phyloP scores from a whole-genome alignment of 2,329 filamentous ascomycete genomes.

The Torrubiella hemipterigena region DNA sequence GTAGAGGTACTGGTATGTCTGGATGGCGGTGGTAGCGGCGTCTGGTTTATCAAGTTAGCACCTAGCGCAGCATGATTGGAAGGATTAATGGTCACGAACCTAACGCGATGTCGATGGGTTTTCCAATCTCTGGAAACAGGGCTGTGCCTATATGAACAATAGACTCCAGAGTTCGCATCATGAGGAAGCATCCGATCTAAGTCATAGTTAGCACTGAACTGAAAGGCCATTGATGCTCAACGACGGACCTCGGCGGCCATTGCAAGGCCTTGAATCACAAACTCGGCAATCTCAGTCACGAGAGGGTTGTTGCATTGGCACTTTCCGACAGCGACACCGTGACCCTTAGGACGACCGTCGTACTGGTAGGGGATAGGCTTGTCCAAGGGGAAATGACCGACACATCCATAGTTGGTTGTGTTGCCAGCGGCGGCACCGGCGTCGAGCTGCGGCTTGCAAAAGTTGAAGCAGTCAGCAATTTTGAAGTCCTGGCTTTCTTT shows the following conservation, averaged over 20 bases:
- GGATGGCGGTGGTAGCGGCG: too few species aligned
- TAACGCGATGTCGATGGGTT: neutral
- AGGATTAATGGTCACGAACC: neutral
- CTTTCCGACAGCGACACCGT: neutral
- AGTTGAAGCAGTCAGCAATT: neutral
- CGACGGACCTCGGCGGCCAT: neutral
- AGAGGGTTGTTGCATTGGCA: neutral
- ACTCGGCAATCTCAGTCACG: neutral
- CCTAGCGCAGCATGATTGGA: neutral
- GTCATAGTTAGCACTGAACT: neutral
- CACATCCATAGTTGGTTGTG: neutral
- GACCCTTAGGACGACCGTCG: conserved; percentile 1
- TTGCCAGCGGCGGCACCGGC: neutral
- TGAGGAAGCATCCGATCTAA: conserved; percentile 1
- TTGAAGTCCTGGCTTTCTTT: neutral
- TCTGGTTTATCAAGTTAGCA: neutral
- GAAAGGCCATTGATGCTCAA: too few species aligned
- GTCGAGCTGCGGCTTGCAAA: neutral
- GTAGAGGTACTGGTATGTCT: neutral
- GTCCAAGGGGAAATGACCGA: neutral
- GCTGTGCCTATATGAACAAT: conserved; percentile 6
- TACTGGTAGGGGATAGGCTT: conserved; percentile 1
- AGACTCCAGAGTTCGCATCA: conserved; percentile 9
- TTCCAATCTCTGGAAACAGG: conserved; percentile 4
- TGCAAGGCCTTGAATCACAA: neutral